These are phyloP conservation scores for Cucumis cinereus DNA, from an alignment of 306 rosid species.

Conservation along the genomic window DNA sequence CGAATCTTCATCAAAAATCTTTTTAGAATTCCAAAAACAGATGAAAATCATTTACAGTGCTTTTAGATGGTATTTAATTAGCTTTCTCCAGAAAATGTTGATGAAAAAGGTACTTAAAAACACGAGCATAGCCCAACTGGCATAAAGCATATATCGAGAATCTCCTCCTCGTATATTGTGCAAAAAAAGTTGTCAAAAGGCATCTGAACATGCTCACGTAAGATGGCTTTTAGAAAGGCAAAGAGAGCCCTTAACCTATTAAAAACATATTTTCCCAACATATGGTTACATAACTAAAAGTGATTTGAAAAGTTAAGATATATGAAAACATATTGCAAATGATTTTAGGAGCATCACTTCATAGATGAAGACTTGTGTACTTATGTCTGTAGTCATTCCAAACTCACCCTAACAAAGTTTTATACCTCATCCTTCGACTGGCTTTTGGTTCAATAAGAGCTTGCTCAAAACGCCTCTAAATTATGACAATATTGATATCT, in stretches of 20 bases:
- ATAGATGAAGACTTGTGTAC: background rate
- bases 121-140: too few species aligned
- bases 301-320: background rate
- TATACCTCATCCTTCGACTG: background rate
- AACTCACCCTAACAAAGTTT: background rate
- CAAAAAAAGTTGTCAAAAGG: background rate
- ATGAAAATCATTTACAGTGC: background rate
- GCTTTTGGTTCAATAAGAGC: background rate
- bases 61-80: background rate
- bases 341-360: slow-evolving; percentile 29
- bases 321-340: background rate
- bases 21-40: background rate
- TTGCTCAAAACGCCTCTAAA: background rate
- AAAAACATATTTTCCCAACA: background rate
- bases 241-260: background rate
- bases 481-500: background rate
- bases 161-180: too few species aligned
- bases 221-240: background rate
- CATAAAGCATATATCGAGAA: too few species aligned
- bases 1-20: background rate
- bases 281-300: background rate
- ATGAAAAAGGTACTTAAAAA: background rate
- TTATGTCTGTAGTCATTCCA: background rate
- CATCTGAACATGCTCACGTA: background rate
- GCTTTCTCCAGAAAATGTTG: background rate